Evolutionary conservation across 331 rosid genomes (phyloP).

Genomic region (Rhamnella rubrinervis): DNA sequence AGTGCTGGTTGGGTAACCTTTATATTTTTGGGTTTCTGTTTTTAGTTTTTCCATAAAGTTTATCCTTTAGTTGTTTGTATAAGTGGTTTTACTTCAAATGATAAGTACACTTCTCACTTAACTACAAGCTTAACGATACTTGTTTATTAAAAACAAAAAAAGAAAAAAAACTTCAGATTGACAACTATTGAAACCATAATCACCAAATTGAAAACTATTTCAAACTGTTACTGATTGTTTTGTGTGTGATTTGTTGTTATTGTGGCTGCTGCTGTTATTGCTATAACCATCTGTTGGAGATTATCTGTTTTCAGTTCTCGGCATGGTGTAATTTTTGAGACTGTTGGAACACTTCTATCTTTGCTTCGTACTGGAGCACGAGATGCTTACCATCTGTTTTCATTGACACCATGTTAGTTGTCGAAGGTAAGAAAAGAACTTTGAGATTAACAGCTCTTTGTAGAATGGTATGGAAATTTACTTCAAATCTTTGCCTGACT

Average conservation of each 20-base stretch:
- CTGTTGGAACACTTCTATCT: conserved; percentile 69
- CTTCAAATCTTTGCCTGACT: not conserved
- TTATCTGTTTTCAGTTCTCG: conserved; percentile 51
- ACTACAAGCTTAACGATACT: too few species aligned
- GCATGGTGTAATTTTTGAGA: conserved; percentile 69
- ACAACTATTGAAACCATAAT: too few species aligned
- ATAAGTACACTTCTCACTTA: too few species aligned
- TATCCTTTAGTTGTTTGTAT: too few species aligned
- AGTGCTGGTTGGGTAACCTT: not conserved
- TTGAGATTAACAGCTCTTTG: not conserved
- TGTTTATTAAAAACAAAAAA: too few species aligned
- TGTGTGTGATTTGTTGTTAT: not conserved
- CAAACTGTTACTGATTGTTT: not conserved
- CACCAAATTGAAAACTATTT: too few species aligned
- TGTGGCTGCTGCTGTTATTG: not conserved
- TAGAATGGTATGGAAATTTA: not conserved
- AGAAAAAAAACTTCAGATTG: too few species aligned
- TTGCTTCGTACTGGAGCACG: conserved; percentile 74
- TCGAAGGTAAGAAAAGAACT: conserved; percentile 55
- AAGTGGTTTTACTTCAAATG: too few species aligned
- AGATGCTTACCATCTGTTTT: conserved; percentile 70
- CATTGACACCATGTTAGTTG: conserved; percentile 57
- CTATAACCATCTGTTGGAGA: conserved; percentile 5
- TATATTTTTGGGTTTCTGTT: too few species aligned
- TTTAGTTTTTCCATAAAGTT: not conserved